A percentile compares a stretch with the other conserved stretches of the same genome.
Evolutionary conservation across 2,329 filamentous ascomycete genomes (phyloP).

Genomic region (Torrubiella hemipterigena): DNA sequence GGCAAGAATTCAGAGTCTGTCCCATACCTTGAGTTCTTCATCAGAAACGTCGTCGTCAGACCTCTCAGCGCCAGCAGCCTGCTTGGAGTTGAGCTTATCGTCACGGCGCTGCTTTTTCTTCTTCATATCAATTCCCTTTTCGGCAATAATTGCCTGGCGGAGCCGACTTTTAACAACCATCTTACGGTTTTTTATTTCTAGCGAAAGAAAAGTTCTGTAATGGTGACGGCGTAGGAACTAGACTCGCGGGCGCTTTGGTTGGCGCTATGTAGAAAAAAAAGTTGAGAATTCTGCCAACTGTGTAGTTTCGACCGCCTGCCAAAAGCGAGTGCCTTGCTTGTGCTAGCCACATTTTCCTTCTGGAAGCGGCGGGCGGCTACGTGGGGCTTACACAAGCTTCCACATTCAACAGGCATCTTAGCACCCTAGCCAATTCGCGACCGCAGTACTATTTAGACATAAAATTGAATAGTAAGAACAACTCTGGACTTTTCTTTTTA

Average conservation of each 20-base stretch:
- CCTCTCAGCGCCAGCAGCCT: slow-evolving; percentile 11
- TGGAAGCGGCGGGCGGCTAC: too few relatives aligned
- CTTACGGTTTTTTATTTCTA: slow-evolving; percentile 1
- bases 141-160: slow-evolving; percentile 39
- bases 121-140: slow-evolving; percentile 41
- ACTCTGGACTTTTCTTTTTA: too few relatives aligned
- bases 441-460: too few relatives aligned
- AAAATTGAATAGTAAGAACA: too few relatives aligned
- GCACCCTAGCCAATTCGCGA: too few relatives aligned
- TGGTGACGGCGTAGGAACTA: neutral
- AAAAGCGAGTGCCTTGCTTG: slow-evolving; percentile 1
- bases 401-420: too few relatives aligned
- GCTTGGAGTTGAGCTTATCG: slow-evolving; percentile 23
- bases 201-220: neutral
- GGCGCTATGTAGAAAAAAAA: neutral
- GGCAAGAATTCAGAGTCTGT: neutral
- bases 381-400: too few relatives aligned
- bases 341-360: too few relatives aligned
- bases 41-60: slow-evolving; percentile 15
- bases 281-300: slow-evolving; percentile 1
- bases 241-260: too few relatives aligned
- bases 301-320: neutral
- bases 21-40: slow-evolving; percentile 7
- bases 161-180: slow-evolving; percentile 37
- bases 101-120: slow-evolving; percentile 39